phyloP scores from a whole-genome alignment of 495 filamentous ascomycete genomes.

The Halenospora varia region DNA sequence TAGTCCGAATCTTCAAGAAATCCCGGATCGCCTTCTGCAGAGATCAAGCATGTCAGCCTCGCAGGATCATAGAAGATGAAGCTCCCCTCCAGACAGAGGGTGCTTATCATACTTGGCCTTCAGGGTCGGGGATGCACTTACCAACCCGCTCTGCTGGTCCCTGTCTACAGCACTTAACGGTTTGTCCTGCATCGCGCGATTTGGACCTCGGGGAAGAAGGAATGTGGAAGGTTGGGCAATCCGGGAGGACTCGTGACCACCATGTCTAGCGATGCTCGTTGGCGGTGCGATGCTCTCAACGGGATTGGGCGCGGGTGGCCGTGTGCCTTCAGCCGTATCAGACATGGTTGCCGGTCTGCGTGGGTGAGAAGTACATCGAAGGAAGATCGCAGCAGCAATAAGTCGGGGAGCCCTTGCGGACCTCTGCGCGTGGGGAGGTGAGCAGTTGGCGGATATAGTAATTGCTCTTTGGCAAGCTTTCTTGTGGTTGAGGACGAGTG shows the following conservation, averaged over 20 bases:
- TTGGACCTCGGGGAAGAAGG: constrained; percentile 59
- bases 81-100: neutral
- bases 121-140: constrained; percentile 32
- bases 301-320: constrained; percentile 21
- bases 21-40: constrained; percentile 81
- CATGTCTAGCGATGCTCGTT: constrained; percentile 21
- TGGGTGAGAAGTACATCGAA: constrained; percentile 8
- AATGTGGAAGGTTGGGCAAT: constrained; percentile 83
- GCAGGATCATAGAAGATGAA: constrained; percentile 10
- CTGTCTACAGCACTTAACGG: constrained; percentile 73
- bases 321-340: constrained; percentile 22
- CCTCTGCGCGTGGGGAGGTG: neutral
- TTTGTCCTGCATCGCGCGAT: constrained; percentile 34
- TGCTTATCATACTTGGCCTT: neutral
- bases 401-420: neutral
- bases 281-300: constrained; percentile 13
- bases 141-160: constrained; percentile 91
- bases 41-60: constrained; percentile 21
- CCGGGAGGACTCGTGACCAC: constrained; percentile 49
- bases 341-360: constrained; percentile 18
- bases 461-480: neutral
- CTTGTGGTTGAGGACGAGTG: neutral
- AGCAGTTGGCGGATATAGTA: neutral
- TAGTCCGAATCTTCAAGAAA: constrained; percentile 93
- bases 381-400: neutral